These are phyloP conservation scores for Fusarium hainanense DNA, from an alignment of 2,329 filamentous ascomycete genomes.

Conservation along the genomic window DNA sequence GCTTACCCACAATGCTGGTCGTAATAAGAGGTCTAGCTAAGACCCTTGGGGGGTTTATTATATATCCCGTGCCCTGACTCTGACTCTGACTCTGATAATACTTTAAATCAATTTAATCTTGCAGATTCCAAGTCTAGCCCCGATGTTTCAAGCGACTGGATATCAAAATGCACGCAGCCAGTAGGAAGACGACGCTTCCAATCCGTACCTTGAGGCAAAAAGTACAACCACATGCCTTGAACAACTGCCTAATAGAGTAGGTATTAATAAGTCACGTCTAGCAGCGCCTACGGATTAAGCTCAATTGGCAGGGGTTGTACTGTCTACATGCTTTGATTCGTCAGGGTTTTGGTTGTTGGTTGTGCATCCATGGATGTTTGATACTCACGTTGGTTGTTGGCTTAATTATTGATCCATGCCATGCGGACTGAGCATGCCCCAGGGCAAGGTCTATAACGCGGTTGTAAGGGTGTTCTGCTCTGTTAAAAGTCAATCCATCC, in stretches of 20 bases:
- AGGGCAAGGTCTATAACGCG: background rate
- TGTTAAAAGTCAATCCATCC: background rate
- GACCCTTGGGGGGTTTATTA: too few relatives aligned
- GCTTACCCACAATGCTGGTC: too few relatives aligned
- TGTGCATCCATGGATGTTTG: background rate
- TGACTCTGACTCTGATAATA: too few relatives aligned
- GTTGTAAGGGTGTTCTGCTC: background rate
- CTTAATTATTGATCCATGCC: background rate
- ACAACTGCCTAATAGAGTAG: background rate
- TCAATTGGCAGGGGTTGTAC: background rate
- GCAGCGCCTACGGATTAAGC: background rate
- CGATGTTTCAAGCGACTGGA: too few relatives aligned
- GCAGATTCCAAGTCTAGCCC: too few relatives aligned
- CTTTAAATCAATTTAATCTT: too few relatives aligned
- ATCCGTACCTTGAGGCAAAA: background rate
- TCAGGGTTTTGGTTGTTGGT: background rate
- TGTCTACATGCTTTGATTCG: background rate
- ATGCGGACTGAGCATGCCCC: background rate
- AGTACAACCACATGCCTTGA: background rate
- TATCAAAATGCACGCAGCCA: background rate
- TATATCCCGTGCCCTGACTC: too few relatives aligned
- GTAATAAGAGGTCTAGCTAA: too few relatives aligned
- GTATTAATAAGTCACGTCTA: background rate
- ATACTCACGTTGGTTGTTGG: background rate
- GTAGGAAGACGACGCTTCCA: background rate